phyloP scores from a whole-genome alignment of 2,329 filamentous ascomycete genomes.

The Amauroascus niger region DNA sequence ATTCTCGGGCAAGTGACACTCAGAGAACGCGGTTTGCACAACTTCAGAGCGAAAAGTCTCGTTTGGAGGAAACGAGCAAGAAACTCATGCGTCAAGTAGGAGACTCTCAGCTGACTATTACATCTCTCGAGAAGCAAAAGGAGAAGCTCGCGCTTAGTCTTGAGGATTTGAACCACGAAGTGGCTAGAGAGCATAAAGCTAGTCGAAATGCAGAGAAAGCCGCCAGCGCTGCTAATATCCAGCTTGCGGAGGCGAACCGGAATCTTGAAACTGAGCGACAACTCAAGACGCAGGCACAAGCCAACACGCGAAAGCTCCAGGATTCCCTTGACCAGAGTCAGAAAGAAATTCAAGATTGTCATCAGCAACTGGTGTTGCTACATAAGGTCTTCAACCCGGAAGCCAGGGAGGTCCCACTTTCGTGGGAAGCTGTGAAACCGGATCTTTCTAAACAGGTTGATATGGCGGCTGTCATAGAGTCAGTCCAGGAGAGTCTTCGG shows the following conservation, averaged over 20 bases:
- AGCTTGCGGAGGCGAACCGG: constrained; percentile 80
- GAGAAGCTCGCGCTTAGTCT: constrained; percentile 82
- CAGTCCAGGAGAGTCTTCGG: constrained; percentile 77
- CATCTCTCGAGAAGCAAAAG: constrained; percentile 82
- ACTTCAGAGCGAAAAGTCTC: constrained; percentile 72
- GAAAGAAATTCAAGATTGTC: constrained; percentile 69
- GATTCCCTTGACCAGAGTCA: constrained; percentile 67
- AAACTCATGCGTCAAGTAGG: constrained; percentile 75
- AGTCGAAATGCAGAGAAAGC: constrained; percentile 84
- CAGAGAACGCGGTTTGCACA: constrained; percentile 66
- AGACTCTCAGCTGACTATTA: constrained; percentile 72
- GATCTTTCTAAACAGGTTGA: constrained; percentile 60
- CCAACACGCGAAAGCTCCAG: constrained; percentile 74
- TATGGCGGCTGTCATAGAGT: constrained; percentile 74
- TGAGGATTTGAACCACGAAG: constrained; percentile 87
- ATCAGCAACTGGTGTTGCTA: constrained; percentile 68
- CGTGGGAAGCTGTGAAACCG: constrained; percentile 59
- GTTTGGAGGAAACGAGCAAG: constrained; percentile 70
- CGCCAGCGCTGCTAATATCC: constrained; percentile 66
- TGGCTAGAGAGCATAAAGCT: constrained; percentile 79
- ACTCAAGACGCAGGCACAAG: constrained; percentile 71
- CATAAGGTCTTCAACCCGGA: constrained; percentile 80
- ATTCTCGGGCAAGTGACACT: constrained; percentile 73
- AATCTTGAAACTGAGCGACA: constrained; percentile 86
- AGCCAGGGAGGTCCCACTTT: constrained; percentile 52